Evolutionary conservation across 352 stramenopile genomes (phyloP).

Genomic region (Globisporangium nunn): DNA sequence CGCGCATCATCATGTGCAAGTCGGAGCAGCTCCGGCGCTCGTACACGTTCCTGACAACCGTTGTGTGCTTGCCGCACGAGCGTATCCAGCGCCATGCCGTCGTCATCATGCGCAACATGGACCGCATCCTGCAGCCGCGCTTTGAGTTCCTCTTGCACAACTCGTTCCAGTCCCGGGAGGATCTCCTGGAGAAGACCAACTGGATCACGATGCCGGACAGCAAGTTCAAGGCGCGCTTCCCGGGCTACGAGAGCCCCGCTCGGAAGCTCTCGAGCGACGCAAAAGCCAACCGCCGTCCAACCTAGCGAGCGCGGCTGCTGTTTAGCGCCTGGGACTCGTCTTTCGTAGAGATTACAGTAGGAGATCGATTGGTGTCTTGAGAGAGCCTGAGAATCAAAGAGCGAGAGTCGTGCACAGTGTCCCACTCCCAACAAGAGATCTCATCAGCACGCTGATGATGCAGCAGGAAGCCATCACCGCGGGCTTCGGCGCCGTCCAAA

Average conservation of each 20-base stretch:
- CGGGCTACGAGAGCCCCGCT: conserved; percentile 13
- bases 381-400: no score
- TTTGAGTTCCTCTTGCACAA: conserved; percentile 28
- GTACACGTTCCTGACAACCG: conserved; percentile 28
- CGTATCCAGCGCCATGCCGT: conserved; percentile 19
- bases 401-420: not conserved
- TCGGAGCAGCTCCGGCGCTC: conserved; percentile 25
- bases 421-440: not conserved
- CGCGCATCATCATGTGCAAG: conserved; percentile 52
- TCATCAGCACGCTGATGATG: not conserved
- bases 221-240: conserved; percentile 24
- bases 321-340: not conserved
- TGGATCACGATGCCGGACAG: conserved; percentile 33
- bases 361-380: no score
- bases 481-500: not conserved
- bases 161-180: not conserved
- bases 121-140: conserved; percentile 34
- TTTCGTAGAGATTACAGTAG: no score
- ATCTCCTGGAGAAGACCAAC: conserved; percentile 11
- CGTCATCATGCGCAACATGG: conserved; percentile 36
- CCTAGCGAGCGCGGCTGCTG: not conserved
- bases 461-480: not conserved
- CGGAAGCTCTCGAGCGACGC: not conserved
- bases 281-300: not conserved
- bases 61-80: conserved; percentile 25